Evolutionary conservation across 306 rosid genomes (phyloP), one percentile per base, ranked within the genome.

Genomic region (Leucaena leucocephala): DNA sequence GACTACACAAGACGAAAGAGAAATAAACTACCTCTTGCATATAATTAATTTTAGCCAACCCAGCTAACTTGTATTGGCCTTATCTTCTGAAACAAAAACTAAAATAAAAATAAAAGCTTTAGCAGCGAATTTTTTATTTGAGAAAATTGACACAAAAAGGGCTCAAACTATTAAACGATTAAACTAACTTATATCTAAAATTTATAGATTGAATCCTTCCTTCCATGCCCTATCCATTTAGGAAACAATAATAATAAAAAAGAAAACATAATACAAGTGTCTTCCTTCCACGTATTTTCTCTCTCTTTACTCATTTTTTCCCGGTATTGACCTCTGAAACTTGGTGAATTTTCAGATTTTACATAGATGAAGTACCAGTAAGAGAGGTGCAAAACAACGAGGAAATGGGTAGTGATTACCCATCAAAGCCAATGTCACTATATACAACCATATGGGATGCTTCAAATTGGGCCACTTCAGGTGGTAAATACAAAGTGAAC

Each of bases 391-490:
- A 84, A 67, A 58, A 88, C 83, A 96, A 59, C 78, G 88, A 91
- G 4, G 93, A 79, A 76, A 93, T 96, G 98, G 93, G 98, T 0
- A 87, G 78, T 13, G 99, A 96, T 11, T 93, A 80, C 80, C 99
- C 99, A 34, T 84, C 97, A 1, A 96, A 96, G 86, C 97, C 99
- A 46, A 96, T 96, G 99, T 84, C 97, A 3, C 55, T 93, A 17
- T 96, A 96, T 13, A 49, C 98, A 2, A 96, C 99, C 2, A 88
- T 96, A 76, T 96, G 99, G 99, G 99, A 96, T 46, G 99, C 98
- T 9, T 93, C 98, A 71, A 90, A 74, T 78, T 96, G 99, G 99
- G 99, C 98, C 39, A 93, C 99, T 3, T 85, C 90, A 0, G 99
- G 98, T 0, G 99, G 99, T 27, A 88, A 59, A 77, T 91, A 83